A percentile compares a stretch with the other conserved stretches of the same genome.
Evolutionary conservation across 2,329 filamentous ascomycete species (phyloP).

Genomic region (Beauveria brongniartii): DNA sequence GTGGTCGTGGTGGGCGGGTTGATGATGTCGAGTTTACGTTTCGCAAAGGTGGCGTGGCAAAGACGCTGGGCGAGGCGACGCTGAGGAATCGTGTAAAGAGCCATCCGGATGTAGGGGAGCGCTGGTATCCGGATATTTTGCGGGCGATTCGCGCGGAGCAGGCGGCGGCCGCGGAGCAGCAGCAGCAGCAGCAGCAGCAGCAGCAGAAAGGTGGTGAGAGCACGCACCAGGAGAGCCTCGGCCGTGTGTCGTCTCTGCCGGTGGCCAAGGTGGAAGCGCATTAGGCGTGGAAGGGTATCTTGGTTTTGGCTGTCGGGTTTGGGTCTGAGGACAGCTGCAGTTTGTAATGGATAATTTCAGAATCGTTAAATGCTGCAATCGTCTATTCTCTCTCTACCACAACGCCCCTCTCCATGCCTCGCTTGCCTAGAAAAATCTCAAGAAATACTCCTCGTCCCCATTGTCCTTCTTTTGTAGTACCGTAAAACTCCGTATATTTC

Average conservation of each 20-base stretch:
- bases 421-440: not conserved
- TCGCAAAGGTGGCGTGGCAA: slow-evolving; percentile 56
- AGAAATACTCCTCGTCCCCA: not conserved
- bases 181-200: not conserved
- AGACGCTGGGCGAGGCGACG: slow-evolving; percentile 72
- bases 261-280: slow-evolving; percentile 24
- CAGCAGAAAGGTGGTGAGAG: slow-evolving; percentile 16
- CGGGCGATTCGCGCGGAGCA: slow-evolving; percentile 51
- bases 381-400: not conserved
- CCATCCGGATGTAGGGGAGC: slow-evolving; percentile 77
- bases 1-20: slow-evolving; percentile 30
- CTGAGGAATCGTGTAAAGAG: slow-evolving; percentile 78
- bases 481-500: slow-evolving; percentile 4
- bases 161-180: slow-evolving; percentile 20
- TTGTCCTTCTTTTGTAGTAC: not conserved
- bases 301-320: not conserved
- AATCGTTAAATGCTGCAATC: not conserved
- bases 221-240: slow-evolving; percentile 14
- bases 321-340: not conserved
- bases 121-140: slow-evolving; percentile 64
- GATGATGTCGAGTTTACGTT: slow-evolving; percentile 88
- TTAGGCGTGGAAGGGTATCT: slow-evolving; percentile 13
- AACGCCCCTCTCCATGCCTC: slow-evolving; percentile 4
- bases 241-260: not conserved
- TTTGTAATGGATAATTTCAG: not conserved